Percentiles rank a stretch among this genome's conserved stretches.
phyloP scores from a whole-genome alignment of 306 rosid species.

The Prunus padus region DNA sequence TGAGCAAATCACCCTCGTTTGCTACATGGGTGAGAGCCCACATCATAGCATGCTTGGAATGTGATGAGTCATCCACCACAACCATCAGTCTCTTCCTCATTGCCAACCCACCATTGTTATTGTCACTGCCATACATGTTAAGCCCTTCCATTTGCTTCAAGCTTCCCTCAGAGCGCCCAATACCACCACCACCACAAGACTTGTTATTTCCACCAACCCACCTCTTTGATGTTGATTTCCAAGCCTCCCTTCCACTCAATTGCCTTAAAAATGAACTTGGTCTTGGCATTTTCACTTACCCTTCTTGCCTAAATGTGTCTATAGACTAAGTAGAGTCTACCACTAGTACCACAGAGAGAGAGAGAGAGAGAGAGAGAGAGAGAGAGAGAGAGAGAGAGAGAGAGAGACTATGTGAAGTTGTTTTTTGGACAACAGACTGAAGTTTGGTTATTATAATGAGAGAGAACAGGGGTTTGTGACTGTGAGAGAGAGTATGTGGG shows the following conservation, averaged over 20 bases:
- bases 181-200: slow-evolving; percentile 17
- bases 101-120: slow-evolving; percentile 26
- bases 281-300: slow-evolving; percentile 42
- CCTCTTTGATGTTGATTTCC: slow-evolving; percentile 64
- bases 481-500: slow-evolving; percentile 11
- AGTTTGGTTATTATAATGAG: slow-evolving; percentile 14
- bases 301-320: slow-evolving; percentile 6
- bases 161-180: slow-evolving; percentile 32
- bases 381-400: slow-evolving; percentile 12
- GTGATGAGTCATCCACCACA: slow-evolving; percentile 67
- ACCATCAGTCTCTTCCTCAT: slow-evolving; percentile 92
- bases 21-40: slow-evolving; percentile 92
- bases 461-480: slow-evolving; percentile 12
- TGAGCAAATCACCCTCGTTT: slow-evolving; percentile 74
- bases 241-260: slow-evolving; percentile 57
- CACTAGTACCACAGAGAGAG: slow-evolving; percentile 12
- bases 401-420: slow-evolving; percentile 23
- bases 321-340: neutral
- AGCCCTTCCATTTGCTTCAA: slow-evolving; percentile 58
- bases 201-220: slow-evolving; percentile 46
- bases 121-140: slow-evolving; percentile 48
- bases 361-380: slow-evolving; percentile 13
- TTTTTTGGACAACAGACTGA: no score
- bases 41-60: slow-evolving; percentile 84
- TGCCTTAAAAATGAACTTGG: slow-evolving; percentile 60